Conservation (phyloP, 352 stramenopile genomes). For the Pythium brassicae region DNA sequence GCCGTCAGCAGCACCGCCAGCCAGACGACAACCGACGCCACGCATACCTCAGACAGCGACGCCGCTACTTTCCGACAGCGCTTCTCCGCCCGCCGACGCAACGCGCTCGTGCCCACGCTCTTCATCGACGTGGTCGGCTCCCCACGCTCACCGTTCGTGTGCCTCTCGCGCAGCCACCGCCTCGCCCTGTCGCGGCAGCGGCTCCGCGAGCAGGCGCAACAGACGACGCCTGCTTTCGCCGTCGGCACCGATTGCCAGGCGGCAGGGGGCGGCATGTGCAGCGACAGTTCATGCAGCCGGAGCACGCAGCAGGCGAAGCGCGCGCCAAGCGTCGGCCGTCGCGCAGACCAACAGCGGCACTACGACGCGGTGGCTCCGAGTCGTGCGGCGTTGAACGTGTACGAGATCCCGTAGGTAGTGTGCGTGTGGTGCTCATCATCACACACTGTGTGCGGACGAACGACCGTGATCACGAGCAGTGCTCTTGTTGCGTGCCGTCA, state of each 20-base stretch:
- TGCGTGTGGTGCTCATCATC: not conserved
- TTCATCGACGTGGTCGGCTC: conserved; percentile 38
- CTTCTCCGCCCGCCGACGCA: conserved; percentile 31
- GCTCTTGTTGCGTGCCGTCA: not conserved
- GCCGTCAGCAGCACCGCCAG: conserved; percentile 19
- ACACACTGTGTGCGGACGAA: not conserved
- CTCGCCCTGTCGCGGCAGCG: conserved; percentile 27
- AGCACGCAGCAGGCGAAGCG: not conserved
- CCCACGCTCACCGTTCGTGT: conserved; percentile 35
- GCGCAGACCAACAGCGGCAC: conserved; percentile 2
- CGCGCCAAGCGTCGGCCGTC: conserved; percentile 5
- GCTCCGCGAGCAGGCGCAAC: conserved; percentile 26
- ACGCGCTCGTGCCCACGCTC: conserved; percentile 52
- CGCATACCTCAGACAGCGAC: not conserved
- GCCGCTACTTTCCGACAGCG: conserved; percentile 8
- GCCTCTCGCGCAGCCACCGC: conserved; percentile 26
- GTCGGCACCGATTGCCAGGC: not conserved
- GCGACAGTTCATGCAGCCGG: not conserved
- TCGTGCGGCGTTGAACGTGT: conserved; percentile 5
- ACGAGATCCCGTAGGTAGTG: not conserved
- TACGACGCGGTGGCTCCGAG: not conserved
- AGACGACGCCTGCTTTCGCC: not conserved
- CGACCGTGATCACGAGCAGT: not conserved
- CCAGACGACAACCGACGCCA: conserved; percentile 6
- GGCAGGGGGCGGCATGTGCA: not conserved